A percentile compares a stretch with the other conserved stretches of the same genome.
Conservation (phyloP, 116 monocot species). For the Zostera marina region DNA sequence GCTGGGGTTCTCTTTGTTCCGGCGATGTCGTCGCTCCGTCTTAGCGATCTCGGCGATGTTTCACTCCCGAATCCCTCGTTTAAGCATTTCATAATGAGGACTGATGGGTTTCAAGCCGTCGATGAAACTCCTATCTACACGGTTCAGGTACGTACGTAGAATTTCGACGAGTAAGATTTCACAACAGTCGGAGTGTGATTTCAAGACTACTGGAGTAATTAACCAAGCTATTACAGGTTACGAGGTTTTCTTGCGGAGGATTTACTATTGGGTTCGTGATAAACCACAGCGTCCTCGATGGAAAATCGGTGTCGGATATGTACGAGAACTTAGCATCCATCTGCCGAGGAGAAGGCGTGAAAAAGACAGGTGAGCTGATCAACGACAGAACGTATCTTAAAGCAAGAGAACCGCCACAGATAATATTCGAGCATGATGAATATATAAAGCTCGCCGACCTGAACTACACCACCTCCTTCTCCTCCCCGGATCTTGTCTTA, state of each 20-base stretch:
- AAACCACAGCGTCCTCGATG: conserved; percentile 70
- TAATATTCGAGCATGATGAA: conserved; percentile 45
- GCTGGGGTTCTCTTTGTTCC: conserved; percentile 38
- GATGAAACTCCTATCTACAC: conserved; percentile 45
- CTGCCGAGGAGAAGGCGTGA: conserved; percentile 28
- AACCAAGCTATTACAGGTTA: conserved; percentile 32
- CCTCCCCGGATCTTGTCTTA: conserved; percentile 16
- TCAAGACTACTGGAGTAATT: too few relatives aligned
- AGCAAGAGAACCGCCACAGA: conserved; percentile 44
- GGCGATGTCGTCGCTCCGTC: conserved; percentile 25
- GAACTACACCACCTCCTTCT: conserved; percentile 20
- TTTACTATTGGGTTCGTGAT: conserved; percentile 53
- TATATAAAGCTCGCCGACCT: conserved; percentile 28
- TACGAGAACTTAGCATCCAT: conserved; percentile 35
- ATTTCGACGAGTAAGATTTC: not conserved
- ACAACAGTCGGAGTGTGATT: too few relatives aligned
- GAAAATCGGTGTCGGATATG: conserved; percentile 57
- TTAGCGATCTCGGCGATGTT: conserved; percentile 44
- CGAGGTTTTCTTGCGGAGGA: conserved; percentile 60
- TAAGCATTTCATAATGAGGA: conserved; percentile 30
- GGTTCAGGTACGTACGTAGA: conserved; percentile 68
- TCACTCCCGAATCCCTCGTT: conserved; percentile 59
- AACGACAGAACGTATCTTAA: conserved; percentile 49
- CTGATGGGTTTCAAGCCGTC: conserved; percentile 12
- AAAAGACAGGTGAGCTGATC: conserved; percentile 7